Evolutionary conservation across 441 rosid genomes (phyloP).

Genomic region (Adansonia grandidieri): DNA sequence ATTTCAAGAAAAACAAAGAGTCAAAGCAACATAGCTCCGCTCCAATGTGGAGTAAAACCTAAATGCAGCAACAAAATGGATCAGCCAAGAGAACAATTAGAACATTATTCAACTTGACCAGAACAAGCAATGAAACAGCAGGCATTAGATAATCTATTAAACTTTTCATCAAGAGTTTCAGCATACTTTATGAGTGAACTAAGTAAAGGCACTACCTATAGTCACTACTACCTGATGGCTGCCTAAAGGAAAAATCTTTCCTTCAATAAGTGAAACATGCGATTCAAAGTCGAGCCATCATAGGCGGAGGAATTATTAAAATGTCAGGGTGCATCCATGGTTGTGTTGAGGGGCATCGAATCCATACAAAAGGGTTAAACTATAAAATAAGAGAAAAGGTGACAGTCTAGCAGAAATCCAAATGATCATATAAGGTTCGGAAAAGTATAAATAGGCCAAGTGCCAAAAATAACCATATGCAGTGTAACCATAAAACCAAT

Average conservation of each 20-base stretch:
- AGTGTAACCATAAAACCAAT: not conserved
- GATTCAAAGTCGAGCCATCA: not conserved
- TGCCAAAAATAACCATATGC: not conserved
- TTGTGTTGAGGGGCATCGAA: not conserved
- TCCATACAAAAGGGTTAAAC: constrained; percentile 5
- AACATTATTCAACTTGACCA: not conserved
- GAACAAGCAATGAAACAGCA: not conserved
- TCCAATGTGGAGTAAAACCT: not conserved
- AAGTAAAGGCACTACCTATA: not conserved
- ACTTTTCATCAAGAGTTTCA: constrained; percentile 4
- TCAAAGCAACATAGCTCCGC: no score
- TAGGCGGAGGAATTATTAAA: not conserved
- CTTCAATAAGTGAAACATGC: not conserved
- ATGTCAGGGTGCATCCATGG: constrained; percentile 11
- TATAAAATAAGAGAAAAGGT: not conserved
- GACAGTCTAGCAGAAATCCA: not conserved
- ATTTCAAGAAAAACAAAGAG: no score
- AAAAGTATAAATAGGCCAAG: not conserved
- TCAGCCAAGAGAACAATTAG: not conserved
- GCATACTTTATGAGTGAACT: not conserved
- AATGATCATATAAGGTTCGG: not conserved
- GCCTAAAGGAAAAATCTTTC: not conserved
- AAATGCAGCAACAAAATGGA: not conserved
- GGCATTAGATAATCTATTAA: not conserved
- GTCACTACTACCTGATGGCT: not conserved